Base-by-base conservation (phyloP, 768 basidiomycete genomes). In the Boletellus ananas region DNA sequence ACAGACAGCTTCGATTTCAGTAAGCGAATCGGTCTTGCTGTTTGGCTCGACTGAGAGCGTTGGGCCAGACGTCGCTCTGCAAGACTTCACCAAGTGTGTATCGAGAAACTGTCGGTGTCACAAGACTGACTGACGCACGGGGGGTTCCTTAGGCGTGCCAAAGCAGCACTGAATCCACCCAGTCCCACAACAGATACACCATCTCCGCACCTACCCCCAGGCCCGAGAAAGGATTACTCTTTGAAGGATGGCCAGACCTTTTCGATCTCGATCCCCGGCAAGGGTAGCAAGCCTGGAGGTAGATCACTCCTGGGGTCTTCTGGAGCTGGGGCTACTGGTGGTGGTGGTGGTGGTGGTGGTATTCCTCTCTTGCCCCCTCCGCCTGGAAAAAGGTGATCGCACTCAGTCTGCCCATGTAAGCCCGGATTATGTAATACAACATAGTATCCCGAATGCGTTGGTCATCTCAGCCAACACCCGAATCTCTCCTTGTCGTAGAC, bases 191-290 rank as follows among this genome's bases (percentile, higher is more conserved):
- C 73, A 9, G 71, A 74, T 7, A 55, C 73, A 6, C 64, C 79
- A 2, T 85, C 87, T n/a, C 83, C 88, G 9, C 79, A 85, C 56
- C 58, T 87, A 49, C 85, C 91, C 12, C 53, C 77, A 9, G 90
- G 86, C 10, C 90, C 91, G 2, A 93, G 92, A 75, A 90, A 91
- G 68, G 94, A 97, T 58, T 96, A 93, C 69, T 88, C 87, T 34
- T 71, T 97, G 58, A 96, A 95, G 67, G 91, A 93, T 58, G 94
- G 94, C 9, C 90, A 97, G 66, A 96, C 94, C 0, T 94, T 97
- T 67, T 85, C 87, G 5, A 95, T 97, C 56, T 74, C 81, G 31
- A 90, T 96, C 51, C 94, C 94, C 7, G 92, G 93, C n/a, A 81
- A 85, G 46, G 72, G 67, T 48, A 78, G 77, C 64, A 52, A 69